A percentile compares a stretch with the other conserved stretches of the same genome.
These are phyloP conservation scores for Amanita molliuscula DNA, from an alignment of 768 basidiomycete genomes.

Conservation along the genomic window DNA sequence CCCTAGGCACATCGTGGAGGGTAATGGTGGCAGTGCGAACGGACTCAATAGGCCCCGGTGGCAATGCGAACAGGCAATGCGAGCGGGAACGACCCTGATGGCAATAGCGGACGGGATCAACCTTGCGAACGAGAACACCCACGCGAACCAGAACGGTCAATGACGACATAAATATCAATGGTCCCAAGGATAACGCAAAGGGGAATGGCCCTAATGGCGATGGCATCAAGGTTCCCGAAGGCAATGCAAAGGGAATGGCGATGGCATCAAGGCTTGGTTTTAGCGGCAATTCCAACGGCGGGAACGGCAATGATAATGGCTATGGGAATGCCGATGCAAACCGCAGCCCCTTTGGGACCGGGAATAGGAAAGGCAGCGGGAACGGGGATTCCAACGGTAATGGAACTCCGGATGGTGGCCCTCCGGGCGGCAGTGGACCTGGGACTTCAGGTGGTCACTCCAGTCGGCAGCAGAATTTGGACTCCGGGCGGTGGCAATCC, in stretches of 20 bases:
- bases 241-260: not conserved
- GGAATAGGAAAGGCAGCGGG: not conserved
- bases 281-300: not conserved
- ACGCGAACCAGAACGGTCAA: too few relatives aligned
- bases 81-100: not conserved
- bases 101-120: not conserved
- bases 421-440: too few relatives aligned
- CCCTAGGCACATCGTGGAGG: not conserved
- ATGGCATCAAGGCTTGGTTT: too few relatives aligned
- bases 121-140: not conserved
- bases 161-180: too few relatives aligned
- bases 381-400: too few relatives aligned
- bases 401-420: not conserved
- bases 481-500: not conserved
- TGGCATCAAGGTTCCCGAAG: not conserved
- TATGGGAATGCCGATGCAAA: not conserved
- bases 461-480: not conserved
- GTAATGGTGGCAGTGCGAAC: not conserved
- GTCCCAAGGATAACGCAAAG: not conserved
- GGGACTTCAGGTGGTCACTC: too few relatives aligned
- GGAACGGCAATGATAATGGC: not conserved
- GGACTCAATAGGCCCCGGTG: too few relatives aligned
- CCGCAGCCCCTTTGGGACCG: too few relatives aligned
- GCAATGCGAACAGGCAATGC: not conserved
- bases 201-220: too few relatives aligned